Evolutionary conservation across 352 stramenopile species (phyloP), one percentile per base, ranked within the genome.

Genomic region (Phytophthora pinifolia): DNA sequence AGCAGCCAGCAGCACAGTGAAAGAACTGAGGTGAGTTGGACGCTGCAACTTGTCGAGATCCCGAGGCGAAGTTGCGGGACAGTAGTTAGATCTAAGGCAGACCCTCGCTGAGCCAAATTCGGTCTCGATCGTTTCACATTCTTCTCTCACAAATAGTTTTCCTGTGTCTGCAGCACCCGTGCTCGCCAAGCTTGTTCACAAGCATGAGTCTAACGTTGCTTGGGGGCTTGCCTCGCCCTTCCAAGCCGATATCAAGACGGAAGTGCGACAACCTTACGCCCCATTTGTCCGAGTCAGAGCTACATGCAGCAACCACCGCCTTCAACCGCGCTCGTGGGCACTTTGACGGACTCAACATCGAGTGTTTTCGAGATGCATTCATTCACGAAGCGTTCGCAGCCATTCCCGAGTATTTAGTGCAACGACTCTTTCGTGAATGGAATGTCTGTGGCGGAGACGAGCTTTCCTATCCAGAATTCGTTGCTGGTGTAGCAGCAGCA

Each of bases 251-350:
- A 14, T 14, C 9, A 13, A 41, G 34, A n/a, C 14, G 5, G 10
- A 9, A 6, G 2, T 15, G 25, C 30, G 20, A 14, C 10, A 46
- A 47, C 6, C 17, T 33, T 10, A 30, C 33, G 10, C 33, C 4
- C 27, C 64, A 63, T 9, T 50, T 83, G 10, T 55, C 54, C 20
- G 66, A 54, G 33, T 34, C 46, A 6, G 70, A 82, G 18, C 46
- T 53, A 10, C 49, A 64, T 27, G 31, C 62, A 12, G 60, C 46
- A 6, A 72, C 43, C 6, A 54, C 39, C 7, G 63, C 69, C 9
- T 86, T 81, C 59, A 59, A 84, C 37, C 71, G 73, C 45, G 62
- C 71, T 27, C 65, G 71, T 2, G 73, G 73, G 0, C 66, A 84
- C 37, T 56, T 51, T 5, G 20, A 63, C 5, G 35, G 46, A 12